A percentile compares a stretch with the other conserved stretches of the same genome.
Conservation (phyloP, 129 eudicot genomes). For the Glebionis coronaria region DNA sequence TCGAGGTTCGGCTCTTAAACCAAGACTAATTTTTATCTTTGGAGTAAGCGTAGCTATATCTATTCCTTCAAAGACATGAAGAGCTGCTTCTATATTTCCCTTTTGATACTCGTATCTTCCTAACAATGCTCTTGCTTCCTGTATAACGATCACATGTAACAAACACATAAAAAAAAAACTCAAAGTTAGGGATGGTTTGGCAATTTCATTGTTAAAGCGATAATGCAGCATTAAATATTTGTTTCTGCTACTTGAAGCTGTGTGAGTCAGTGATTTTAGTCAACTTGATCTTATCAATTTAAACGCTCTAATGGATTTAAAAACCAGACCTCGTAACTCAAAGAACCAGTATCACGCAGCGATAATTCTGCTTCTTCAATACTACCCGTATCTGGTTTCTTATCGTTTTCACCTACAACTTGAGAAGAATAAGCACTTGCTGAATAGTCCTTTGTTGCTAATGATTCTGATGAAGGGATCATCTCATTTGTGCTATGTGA, state of each 20-base stretch:
- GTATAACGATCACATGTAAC: constrained; percentile 14
- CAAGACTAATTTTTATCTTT: constrained; percentile 67
- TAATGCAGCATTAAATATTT: too few relatives aligned
- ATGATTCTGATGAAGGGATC: constrained; percentile 59
- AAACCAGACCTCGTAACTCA: constrained; percentile 75
- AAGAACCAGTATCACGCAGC: constrained; percentile 78
- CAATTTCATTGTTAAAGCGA: too few relatives aligned
- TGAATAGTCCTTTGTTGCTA: constrained; percentile 37
- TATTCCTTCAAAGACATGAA: constrained; percentile 94
- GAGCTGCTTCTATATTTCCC: constrained; percentile 92
- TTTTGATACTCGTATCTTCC: constrained; percentile 91
- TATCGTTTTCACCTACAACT: constrained; percentile 45
- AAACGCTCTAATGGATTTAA: neutral
- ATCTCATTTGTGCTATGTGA: constrained; percentile 43
- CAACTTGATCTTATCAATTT: neutral
- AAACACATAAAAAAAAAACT: neutral
- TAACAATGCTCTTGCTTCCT: constrained; percentile 95
- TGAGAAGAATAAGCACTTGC: constrained; percentile 46
- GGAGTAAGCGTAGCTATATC: constrained; percentile 66
- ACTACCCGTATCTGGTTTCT: constrained; percentile 64
- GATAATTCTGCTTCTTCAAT: constrained; percentile 95
- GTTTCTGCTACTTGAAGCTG: neutral
- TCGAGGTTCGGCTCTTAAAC: constrained; percentile 44
- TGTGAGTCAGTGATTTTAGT: too few relatives aligned
- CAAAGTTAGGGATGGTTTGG: too few relatives aligned